Evolutionary conservation across 2,329 filamentous ascomycete species (phyloP), one percentile per base, ranked within the genome.

Genomic region (Metarhizium album): DNA sequence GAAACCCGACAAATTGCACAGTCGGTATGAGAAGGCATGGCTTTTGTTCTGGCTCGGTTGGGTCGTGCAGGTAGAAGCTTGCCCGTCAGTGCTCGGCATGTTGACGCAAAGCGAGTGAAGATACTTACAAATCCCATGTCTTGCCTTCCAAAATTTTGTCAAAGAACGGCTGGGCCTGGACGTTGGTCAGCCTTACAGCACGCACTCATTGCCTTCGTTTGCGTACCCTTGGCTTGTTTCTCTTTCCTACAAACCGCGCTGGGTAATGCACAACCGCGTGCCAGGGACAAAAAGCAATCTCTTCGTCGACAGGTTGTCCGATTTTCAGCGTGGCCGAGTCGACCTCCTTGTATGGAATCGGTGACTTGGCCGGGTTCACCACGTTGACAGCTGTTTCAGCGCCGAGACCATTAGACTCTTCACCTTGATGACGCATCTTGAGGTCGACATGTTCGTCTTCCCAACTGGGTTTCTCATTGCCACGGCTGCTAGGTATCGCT

Each of bases 41-140:
- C 47, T 74, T 74, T 29, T 70, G 64, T 14, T 70, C 66, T 7
- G 69, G 57, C 3, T 69, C 64, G 16, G 61, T 55, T 0, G 79
- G 76, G 46, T 78, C 70, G 61, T 82, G 74, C 35, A 89, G 61
- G 63, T 86, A 90, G 65, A 84, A 89, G 50, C 84, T 87, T 46
- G 14, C 7, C 3, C 4, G 43, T 46, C 23, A 46, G 43, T 46
- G 20, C 8, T 33, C 20, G 3, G 22, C 33, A 46, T 9, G 18
- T 43, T 23, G 40, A 16, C 4, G 22, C 1, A 14, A 43, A 14
- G 4, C 9, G 5, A 43, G 40, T 14, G 6, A 23, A 14, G 7
- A 18, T 33, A 49, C 83, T 74, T 73, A 93, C 87, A 95, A 70
- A 55, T 91, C 82, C 90, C 90, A 95, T 11, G 70, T 61, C 52